These are phyloP conservation scores for Nannochloris sp. DNA, from an alignment of 139 green algal species.

Conservation along the genomic window DNA sequence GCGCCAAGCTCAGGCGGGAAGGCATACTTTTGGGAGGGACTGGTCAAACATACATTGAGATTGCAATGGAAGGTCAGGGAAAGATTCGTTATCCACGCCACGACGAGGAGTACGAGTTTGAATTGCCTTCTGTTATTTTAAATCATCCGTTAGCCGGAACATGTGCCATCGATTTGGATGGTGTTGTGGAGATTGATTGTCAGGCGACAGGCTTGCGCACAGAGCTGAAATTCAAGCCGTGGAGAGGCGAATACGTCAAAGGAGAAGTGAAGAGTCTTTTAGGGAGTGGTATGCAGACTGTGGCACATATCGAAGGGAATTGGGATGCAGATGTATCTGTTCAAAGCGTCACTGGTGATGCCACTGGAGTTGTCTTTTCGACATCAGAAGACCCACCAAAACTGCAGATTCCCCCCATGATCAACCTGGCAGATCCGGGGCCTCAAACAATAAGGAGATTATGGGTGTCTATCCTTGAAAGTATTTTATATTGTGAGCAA, in stretches of 20 bases:
- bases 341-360: background rate
- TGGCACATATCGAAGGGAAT: constrained; percentile 7
- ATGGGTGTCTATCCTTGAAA: constrained; percentile 1
- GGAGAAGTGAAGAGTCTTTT: constrained; percentile 1
- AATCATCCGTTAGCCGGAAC: background rate
- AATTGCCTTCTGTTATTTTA: constrained; percentile 5
- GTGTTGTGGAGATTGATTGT: constrained; percentile 1
- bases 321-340: constrained; percentile 1
- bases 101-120: background rate
- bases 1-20: constrained; percentile 3
- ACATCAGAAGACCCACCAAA: background rate
- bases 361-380: constrained; percentile 1
- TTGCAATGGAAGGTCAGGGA: background rate
- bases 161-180: constrained; percentile 7
- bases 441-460: background rate
- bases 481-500: background rate
- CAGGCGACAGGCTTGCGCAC: background rate
- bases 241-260: constrained; percentile 2
- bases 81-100: background rate
- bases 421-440: constrained; percentile 5
- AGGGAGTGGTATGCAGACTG: background rate
- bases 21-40: constrained; percentile 4
- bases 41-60: constrained; percentile 2
- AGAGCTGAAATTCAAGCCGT: constrained; percentile 11
- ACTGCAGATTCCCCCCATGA: background rate